Conservation (phyloP, 768 basidiomycete genomes). For the Lyophyllum semitale region DNA sequence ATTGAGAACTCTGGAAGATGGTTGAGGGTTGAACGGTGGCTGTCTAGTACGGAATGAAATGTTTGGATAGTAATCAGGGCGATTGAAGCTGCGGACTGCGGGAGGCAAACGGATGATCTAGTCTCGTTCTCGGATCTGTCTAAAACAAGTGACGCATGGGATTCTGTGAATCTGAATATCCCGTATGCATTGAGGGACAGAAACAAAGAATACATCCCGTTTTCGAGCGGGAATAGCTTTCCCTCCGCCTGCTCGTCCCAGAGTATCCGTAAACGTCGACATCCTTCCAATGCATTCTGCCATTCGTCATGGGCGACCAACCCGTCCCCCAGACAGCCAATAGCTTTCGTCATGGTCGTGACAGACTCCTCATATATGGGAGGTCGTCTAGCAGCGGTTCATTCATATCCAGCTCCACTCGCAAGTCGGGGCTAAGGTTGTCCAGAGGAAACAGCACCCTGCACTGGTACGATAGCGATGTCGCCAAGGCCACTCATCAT, state of each 20-base stretch:
- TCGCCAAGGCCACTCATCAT: not conserved
- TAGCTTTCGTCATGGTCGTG: no score
- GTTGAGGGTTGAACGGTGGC: no score
- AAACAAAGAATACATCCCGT: slow-evolving; percentile 4
- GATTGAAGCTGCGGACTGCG: no score
- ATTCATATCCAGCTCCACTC: not conserved
- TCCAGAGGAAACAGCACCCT: not conserved
- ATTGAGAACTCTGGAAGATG: no score
- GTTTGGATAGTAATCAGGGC: no score
- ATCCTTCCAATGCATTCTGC: not conserved
- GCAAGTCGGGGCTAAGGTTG: not conserved
- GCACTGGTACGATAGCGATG: not conserved
- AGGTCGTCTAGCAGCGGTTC: not conserved
- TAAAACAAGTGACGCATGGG: no score
- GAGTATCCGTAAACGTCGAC: not conserved
- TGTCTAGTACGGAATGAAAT: no score
- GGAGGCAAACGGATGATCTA: no score
- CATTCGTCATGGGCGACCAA: not conserved
- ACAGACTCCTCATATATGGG: no score
- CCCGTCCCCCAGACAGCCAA: not conserved
- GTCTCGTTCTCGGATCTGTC: no score
- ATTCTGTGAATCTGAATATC: no score
- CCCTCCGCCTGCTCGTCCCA: slow-evolving; percentile 2
- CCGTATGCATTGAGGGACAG: no score
- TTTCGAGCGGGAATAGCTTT: slow-evolving; percentile 3